These are phyloP conservation scores for Bullera alba DNA, from an alignment of 768 basidiomycete genomes.

Conservation along the genomic window DNA sequence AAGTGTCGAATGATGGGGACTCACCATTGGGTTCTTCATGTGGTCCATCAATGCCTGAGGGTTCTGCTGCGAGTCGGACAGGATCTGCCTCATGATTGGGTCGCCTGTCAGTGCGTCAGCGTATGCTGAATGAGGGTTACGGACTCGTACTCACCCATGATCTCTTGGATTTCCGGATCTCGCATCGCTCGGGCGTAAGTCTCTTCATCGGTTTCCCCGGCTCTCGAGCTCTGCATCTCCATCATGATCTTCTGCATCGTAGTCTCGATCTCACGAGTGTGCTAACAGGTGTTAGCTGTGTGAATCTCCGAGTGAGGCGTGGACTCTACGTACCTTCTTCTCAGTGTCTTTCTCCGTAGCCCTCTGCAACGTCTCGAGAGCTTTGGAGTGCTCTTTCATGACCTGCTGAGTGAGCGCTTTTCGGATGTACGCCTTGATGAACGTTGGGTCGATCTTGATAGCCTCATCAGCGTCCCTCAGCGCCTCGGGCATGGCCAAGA, in stretches of 20 bases:
- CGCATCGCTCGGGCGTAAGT: conserved; percentile 89
- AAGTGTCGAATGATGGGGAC: conserved; percentile 5
- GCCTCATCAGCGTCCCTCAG: conserved; percentile 92
- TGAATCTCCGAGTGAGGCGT: too few relatives aligned
- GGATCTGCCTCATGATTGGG: conserved; percentile 50
- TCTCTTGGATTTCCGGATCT: conserved; percentile 75
- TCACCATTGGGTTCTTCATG: conserved; percentile 67
- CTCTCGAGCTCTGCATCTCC: conserved; percentile 69
- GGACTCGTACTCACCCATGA: conserved; percentile 28
- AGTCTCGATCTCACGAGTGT: conserved; percentile 71
- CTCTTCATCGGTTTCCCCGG: conserved; percentile 83
- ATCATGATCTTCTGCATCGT: conserved; percentile 73
- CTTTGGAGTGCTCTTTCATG: conserved; percentile 87
- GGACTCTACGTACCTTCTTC: conserved; percentile 50
- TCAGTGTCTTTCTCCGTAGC: conserved; percentile 74
- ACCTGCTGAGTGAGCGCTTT: conserved; percentile 75
- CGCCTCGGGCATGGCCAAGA: conserved; percentile 86
- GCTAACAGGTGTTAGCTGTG: conserved; percentile 38
- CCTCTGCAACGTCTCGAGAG: conserved; percentile 71
- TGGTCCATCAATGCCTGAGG: conserved; percentile 87
- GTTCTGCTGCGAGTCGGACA: conserved; percentile 87
- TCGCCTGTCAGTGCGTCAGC: background rate
- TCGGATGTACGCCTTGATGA: conserved; percentile 94
- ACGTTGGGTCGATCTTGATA: conserved; percentile 79
- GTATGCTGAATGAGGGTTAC: conserved; percentile 5